Percentiles rank a stretch among this genome's conserved stretches.
These are phyloP conservation scores for Colletotrichum higginsianum DNA, from an alignment of 2,329 filamentous ascomycete species.

Conservation along the genomic window DNA sequence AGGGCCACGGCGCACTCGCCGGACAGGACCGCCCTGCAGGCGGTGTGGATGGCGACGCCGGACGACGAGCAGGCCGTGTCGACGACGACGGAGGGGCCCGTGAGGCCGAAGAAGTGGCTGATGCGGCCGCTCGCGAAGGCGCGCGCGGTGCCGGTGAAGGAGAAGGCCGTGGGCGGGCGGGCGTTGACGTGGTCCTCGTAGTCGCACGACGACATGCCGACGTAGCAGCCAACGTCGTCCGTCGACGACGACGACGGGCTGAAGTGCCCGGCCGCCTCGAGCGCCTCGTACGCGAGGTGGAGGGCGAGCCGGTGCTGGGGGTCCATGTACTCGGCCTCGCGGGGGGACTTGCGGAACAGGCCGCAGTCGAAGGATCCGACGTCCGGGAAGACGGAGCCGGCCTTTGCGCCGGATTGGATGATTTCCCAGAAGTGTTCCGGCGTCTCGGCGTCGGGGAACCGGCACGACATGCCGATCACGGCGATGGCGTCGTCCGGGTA, in stretches of 20 bases:
- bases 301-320: slow-evolving; percentile 51
- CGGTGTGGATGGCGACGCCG: slow-evolving; percentile 52
- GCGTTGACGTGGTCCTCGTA: slow-evolving; percentile 43
- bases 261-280: slow-evolving; percentile 47
- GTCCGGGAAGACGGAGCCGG: slow-evolving; percentile 34
- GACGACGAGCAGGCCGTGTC: slow-evolving; percentile 58
- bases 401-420: slow-evolving; percentile 12
- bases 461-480: slow-evolving; percentile 46
- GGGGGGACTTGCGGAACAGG: slow-evolving; percentile 26
- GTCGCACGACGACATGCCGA: slow-evolving; percentile 42
- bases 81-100: slow-evolving; percentile 51
- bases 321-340: slow-evolving; percentile 50
- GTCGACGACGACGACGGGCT: slow-evolving; percentile 46
- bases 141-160: slow-evolving; percentile 50
- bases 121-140: slow-evolving; percentile 52
- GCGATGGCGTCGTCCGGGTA: slow-evolving; percentile 40
- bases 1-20: slow-evolving; percentile 54
- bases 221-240: slow-evolving; percentile 47
- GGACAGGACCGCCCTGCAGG: slow-evolving; percentile 49
- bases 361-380: slow-evolving; percentile 48
- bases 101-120: slow-evolving; percentile 54
- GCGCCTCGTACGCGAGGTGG: slow-evolving; percentile 53
- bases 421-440: slow-evolving; percentile 46
- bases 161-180: slow-evolving; percentile 42
- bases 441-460: slow-evolving; percentile 43